Percentiles rank a stretch among this genome's conserved stretches.
Evolutionary conservation across 306 rosid species (phyloP).

Genomic region (Gastrolobium villosum): DNA sequence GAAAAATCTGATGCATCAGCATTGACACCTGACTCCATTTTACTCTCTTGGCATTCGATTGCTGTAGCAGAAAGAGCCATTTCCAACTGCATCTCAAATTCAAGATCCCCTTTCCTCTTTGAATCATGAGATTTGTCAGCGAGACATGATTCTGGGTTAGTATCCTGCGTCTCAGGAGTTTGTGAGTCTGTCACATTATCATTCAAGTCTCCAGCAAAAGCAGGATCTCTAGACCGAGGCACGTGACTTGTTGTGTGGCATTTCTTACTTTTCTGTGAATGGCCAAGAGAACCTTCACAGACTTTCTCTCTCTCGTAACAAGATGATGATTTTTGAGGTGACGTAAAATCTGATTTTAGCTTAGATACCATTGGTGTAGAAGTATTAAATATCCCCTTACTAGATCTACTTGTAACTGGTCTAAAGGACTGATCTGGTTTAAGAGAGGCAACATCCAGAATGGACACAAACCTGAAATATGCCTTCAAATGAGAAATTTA

Average conservation of each 20-base stretch:
- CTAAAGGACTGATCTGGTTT: constrained; percentile 73
- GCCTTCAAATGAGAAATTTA: constrained; percentile 41
- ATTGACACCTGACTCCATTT: constrained; percentile 49
- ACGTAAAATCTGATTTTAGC: constrained; percentile 53
- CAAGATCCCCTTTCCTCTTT: constrained; percentile 92
- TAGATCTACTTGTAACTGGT: constrained; percentile 61
- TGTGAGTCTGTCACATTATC: constrained; percentile 45
- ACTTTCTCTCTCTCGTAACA: constrained; percentile 54
- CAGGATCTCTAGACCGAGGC: constrained; percentile 47
- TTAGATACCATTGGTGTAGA: constrained; percentile 88
- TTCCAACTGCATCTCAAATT: constrained; percentile 91
- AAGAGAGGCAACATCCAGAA: constrained; percentile 90
- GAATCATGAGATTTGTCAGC: constrained; percentile 51
- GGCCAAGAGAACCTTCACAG: constrained; percentile 58
- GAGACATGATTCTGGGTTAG: constrained; percentile 45
- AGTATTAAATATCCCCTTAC: constrained; percentile 64
- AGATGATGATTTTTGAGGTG: constrained; percentile 53
- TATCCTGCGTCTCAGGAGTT: constrained; percentile 53
- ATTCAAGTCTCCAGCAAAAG: constrained; percentile 48
- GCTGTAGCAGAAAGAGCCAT: constrained; percentile 87
- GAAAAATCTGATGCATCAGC: constrained; percentile 46
- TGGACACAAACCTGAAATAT: constrained; percentile 82
- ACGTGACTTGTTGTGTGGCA: constrained; percentile 42
- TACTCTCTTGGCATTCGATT: constrained; percentile 51
- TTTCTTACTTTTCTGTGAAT: constrained; percentile 55